Base-by-base conservation (phyloP, 768 basidiomycete species). In the Amanita brunnescens region DNA sequence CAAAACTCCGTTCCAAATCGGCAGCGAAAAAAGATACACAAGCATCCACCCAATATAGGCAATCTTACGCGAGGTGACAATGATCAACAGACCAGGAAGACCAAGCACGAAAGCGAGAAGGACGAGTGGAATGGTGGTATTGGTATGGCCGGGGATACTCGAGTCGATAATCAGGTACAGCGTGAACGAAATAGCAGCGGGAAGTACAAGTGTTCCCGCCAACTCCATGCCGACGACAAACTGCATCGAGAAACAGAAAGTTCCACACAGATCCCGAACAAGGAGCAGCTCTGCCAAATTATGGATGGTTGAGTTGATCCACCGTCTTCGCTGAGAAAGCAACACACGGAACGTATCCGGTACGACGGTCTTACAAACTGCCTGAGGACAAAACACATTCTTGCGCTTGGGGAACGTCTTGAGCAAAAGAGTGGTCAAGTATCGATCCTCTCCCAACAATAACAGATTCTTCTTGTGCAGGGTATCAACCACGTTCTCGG, bases 161-260 rank as follows among this genome's bases (percentile, higher is more conserved):
- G 95, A 84, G 54, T 78, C 72, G 65, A 98, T 78, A 71, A 97
- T 83, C 61, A 97, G 84, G 67, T 95, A 96, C 47, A 95, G 67
- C 1, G 96, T 98, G 76, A 99, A 98, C 34, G 90, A 81, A 70
- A 98, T 98, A 55, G 96, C 95, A 35, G 94, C 96, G 18, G 96
- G 96, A 20, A 98, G 75, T 24, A 98, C 95, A 55, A 99, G 78
- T 2, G 96, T 98, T 63, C 95, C 95, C 54, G 89, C 83, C 56
- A 99, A 75, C 64, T 99, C 96, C 94, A 99, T 99, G 64, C 87
- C 93, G 32, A 95, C 91, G 58, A 97, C 92, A 63, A 97, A 97
- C 73, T 96, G 94, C 95, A 97, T 97, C 9, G 91, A 94, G 80
- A 99, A 98, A 74, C 96, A 99, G 84, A 98, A 99, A 2, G 94